These are phyloP conservation scores for Pseudohalonectria lignicola DNA, from an alignment of 2,329 filamentous ascomycete genomes.

Conservation along the genomic window DNA sequence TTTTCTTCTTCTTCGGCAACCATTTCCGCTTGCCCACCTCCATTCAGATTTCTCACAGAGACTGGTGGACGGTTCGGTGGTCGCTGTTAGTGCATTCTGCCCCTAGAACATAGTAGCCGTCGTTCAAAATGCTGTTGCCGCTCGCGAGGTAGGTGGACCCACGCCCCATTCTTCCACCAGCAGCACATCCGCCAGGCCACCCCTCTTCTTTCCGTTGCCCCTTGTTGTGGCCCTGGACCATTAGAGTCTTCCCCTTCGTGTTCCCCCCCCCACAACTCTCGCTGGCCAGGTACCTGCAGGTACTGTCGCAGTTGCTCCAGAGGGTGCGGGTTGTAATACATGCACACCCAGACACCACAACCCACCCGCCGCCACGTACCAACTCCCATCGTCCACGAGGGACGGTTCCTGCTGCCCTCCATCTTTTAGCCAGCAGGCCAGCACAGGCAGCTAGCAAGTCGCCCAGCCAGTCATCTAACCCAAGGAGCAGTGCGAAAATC, in stretches of 20 bases:
- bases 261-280: neutral
- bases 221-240: too few relatives aligned
- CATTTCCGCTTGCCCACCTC: neutral
- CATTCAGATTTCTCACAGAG: neutral
- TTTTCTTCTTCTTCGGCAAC: neutral
- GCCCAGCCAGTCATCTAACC: constrained; percentile 5
- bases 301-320: too few relatives aligned
- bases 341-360: constrained; percentile 5
- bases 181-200: constrained; percentile 1
- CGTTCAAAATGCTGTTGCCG: constrained; percentile 11
- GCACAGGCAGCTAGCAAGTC: too few relatives aligned
- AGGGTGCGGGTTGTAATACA: too few relatives aligned
- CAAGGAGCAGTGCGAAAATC: constrained; percentile 15
- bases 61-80: neutral
- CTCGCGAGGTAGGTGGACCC: neutral
- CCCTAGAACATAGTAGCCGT: neutral
- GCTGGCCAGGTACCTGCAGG: too few relatives aligned
- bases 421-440: constrained; percentile 7
- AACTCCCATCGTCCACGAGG: neutral
- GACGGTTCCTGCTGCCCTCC: neutral
- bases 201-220: too few relatives aligned
- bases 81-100: neutral
- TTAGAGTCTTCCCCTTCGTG: neutral
- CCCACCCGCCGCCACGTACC: neutral
- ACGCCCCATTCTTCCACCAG: neutral